phyloP scores from a whole-genome alignment of 441 rosid genomes.

The Adansonia gregorii region DNA sequence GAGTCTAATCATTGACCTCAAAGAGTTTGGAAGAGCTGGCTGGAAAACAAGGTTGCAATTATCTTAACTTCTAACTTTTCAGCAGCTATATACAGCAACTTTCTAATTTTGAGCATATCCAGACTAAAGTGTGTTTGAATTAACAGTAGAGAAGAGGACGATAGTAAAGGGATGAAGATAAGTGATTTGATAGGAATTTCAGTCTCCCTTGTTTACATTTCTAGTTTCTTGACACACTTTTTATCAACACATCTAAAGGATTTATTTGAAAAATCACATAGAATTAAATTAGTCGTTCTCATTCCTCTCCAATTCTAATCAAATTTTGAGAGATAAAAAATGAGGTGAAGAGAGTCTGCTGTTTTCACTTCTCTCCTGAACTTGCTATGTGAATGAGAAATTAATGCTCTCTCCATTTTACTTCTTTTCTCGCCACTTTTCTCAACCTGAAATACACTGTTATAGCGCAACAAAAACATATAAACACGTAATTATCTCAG shows the following conservation, averaged over 20 bases:
- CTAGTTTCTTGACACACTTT: neutral
- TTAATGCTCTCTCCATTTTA: neutral
- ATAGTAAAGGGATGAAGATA: neutral
- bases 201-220: neutral
- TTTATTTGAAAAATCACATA: neutral
- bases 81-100: neutral
- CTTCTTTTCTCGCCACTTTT: neutral
- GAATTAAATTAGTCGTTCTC: neutral
- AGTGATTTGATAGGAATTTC: neutral
- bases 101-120: neutral
- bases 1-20: neutral
- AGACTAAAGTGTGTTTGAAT: neutral
- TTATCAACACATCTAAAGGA: neutral
- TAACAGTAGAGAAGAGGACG: neutral
- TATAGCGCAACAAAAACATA: neutral
- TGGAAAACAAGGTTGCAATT: neutral
- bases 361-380: neutral
- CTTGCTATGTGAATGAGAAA: neutral
- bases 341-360: neutral
- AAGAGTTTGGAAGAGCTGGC: neutral
- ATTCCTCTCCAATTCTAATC: neutral
- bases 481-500: neutral
- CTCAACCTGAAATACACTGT: neutral
- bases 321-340: neutral
- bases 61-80: constrained; percentile 6